Evolutionary conservation across 352 stramenopile species (phyloP).

Genomic region (Phytophthora quininea): DNA sequence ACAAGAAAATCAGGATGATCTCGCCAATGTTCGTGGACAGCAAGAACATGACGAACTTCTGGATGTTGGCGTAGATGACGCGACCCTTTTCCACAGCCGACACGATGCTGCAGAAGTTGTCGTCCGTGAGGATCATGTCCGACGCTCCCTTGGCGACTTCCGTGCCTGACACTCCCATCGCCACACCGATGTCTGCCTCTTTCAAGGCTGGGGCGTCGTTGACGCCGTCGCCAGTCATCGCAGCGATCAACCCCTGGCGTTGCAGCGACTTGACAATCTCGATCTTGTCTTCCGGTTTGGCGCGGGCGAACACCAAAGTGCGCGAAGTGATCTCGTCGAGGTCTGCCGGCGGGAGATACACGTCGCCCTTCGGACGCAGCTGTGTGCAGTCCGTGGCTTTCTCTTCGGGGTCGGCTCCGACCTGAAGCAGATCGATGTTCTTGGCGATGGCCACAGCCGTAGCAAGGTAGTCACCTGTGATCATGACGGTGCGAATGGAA

Average conservation of each 20-base stretch:
- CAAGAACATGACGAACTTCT: constrained; percentile 99
- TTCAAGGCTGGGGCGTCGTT: constrained; percentile 98
- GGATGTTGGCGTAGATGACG: constrained; percentile 98
- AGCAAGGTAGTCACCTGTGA: constrained; percentile 96
- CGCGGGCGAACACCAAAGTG: constrained; percentile 93
- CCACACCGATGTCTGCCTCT: constrained; percentile 95
- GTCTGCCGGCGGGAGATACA: constrained; percentile 73
- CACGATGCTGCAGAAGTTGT: constrained; percentile 99
- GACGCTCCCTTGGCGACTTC: constrained; percentile 98
- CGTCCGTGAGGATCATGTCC: constrained; percentile 98
- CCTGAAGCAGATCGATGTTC: constrained; percentile 92
- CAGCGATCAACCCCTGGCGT: constrained; percentile 87
- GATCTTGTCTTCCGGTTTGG: constrained; percentile 96
- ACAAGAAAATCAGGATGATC: constrained; percentile 86
- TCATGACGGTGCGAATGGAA: constrained; percentile 89
- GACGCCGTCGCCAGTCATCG: constrained; percentile 98
- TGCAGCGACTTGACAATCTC: constrained; percentile 96
- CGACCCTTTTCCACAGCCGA: constrained; percentile 95
- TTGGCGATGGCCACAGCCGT: constrained; percentile 94
- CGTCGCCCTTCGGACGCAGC: constrained; percentile 50
- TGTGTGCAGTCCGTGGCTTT: constrained; percentile 82
- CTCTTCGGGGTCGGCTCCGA: constrained; percentile 56
- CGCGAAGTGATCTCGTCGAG: constrained; percentile 89
- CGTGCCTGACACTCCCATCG: constrained; percentile 97
- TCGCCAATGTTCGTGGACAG: constrained; percentile 97